Base-by-base conservation (phyloP, 2,329 filamentous ascomycete genomes). In the Ophiostoma fasciatum region DNA sequence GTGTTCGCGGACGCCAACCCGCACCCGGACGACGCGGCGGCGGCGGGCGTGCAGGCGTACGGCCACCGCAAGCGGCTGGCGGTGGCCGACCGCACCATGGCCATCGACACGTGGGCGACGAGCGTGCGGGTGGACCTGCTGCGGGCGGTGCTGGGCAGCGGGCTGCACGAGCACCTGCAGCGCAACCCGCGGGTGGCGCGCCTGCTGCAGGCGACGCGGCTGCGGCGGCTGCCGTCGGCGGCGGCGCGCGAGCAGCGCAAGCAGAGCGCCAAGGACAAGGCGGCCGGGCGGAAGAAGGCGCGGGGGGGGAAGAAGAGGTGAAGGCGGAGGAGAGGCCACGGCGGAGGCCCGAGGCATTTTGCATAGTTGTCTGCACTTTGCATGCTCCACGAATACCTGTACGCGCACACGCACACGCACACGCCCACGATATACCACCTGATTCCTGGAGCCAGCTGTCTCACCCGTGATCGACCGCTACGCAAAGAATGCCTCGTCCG, bases 41-140 rank as follows among this genome's bases (percentile, higher is more conserved):
- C 27, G 28, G 46, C 45, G 6, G 59, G 61, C 8, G 55, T 60
- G 4, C 52, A 56, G 22, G 64, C 69, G 41, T 67, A 68, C 41
- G 66, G 67, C 4, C 71, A 71, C 41, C 59, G 66, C 7, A 58
- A 66, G 43, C 66, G 61, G 42, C 50, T 71, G n/a, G 61, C 61
- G 25, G 55, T 69, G 6, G 58, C 63, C 13, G 60, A 62, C 32
- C 52, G 59, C 41, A 51, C 56, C 27, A 54, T 68, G 45, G 45
- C 54, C 29, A 63, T 71, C 33, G 60, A 69, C 38, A 60, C 61
- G 1, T 73, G 68, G 68, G 62, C 63, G 8, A 54, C 68, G 12
- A 61, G 60, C 20, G 58, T 60, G 14, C 55, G 66, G 15, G 55
- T 67, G n/a, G 56, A 61, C 31, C 56, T 64, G 46, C 55, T 72